Evolutionary conservation across 2,329 filamentous ascomycete species (phyloP), one percentile per base, ranked within the genome.

Genomic region (Penicillium sp.): DNA sequence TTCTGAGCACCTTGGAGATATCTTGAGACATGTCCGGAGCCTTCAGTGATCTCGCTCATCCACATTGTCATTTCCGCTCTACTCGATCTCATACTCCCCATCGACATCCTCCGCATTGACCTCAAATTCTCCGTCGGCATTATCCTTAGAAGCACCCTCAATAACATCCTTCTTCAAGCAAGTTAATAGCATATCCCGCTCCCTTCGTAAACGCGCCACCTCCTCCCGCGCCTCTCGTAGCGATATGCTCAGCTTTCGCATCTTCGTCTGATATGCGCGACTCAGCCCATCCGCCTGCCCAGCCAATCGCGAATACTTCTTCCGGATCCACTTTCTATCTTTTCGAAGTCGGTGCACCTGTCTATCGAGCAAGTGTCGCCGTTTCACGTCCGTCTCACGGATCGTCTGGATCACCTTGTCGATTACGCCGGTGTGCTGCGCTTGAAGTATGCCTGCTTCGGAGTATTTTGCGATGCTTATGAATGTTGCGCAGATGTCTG

Each of bases 401-500:
- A 75, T 68, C 18, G 55, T 65, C 6, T 59, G 48, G 44, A 72
- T 62, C 18, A 74, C 54, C 1, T 60, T 37, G 52, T 72, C 61
- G 34, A 73, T 62, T 3, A 69, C 64, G 0, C 38, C 39, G 0
- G 68, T 69, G 32, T 73, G 62, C 4, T 57, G 42, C 2, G 57
- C 14, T 24, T 39, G 51, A 4, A 75, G 63, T 9, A 53, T 64
- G 1, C 68, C 70, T 5, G 56, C 56, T n/a, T 61, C 60, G 16
- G 65, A 43, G 18, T 70, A 65, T 16, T 63, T 60, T 14, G 63
- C 62, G 47, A 75, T 68, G 32, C 53, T 61, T 43, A 68, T 65
- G 20, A 75, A 68, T 3, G 63, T 64, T 0, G 62, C 61, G 18
- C 61, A 54, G 40, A 75, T 70, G 45, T 75, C 70, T 34, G 64